Evolutionary conservation across 352 stramenopile species (phyloP).

Genomic region (Achlya hypogyna): DNA sequence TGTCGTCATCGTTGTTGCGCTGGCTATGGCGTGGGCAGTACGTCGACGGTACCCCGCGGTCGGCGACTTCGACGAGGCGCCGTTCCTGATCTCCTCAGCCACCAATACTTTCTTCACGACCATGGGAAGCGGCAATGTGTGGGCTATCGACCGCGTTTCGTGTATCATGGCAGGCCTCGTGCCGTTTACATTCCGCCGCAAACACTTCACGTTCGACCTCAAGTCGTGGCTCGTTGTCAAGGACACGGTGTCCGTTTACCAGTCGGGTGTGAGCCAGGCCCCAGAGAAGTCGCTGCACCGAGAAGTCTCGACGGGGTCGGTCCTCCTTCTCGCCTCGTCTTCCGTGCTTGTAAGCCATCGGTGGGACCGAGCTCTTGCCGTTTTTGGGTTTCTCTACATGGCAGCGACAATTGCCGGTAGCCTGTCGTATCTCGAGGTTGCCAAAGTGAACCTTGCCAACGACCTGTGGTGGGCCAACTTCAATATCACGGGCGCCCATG

Average conservation of each 20-base stretch:
- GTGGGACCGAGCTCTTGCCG: neutral
- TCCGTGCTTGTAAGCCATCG: neutral
- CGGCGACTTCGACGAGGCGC: neutral
- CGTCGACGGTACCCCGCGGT: neutral
- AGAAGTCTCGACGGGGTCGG: neutral
- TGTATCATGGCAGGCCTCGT: neutral
- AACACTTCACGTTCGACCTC: conserved; percentile 10
- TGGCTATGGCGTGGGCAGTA: neutral
- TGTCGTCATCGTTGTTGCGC: neutral
- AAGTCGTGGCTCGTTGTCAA: conserved; percentile 8
- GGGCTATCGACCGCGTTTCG: neutral
- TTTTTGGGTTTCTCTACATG: neutral
- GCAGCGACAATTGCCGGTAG: neutral
- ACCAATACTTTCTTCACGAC: neutral
- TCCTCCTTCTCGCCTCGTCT: neutral
- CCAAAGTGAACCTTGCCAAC: neutral
- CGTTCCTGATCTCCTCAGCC: neutral
- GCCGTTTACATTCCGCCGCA: neutral
- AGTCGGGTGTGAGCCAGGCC: neutral
- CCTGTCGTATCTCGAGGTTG: neutral
- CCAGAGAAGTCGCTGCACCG: neutral
- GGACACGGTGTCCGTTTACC: neutral
- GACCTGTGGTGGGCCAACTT: conserved; percentile 4
- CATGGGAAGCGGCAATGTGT: neutral
- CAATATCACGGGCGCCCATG: conserved; percentile 6